phyloP scores from a whole-genome alignment of 2,329 filamentous ascomycete genomes.

The Fusarium scirpi region DNA sequence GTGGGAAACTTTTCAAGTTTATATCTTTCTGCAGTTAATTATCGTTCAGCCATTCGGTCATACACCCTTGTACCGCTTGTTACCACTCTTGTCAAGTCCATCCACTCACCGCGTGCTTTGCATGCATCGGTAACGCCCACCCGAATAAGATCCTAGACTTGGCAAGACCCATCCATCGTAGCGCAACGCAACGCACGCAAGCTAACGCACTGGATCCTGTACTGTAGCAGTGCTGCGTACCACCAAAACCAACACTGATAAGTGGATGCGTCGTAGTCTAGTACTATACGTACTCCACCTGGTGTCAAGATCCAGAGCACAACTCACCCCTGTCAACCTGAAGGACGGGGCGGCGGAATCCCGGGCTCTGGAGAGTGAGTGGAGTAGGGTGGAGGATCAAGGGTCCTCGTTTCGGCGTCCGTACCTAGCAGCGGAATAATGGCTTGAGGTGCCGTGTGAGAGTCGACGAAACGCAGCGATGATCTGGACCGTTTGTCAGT shows the following conservation, averaged over 20 bases:
- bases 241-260: background rate
- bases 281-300: background rate
- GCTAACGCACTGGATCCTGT: background rate
- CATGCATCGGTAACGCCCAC: slow-evolving; percentile 33
- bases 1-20: slow-evolving; percentile 38
- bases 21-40: slow-evolving; percentile 17
- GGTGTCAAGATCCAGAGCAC: background rate
- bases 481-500: slow-evolving; percentile 12
- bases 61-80: slow-evolving; percentile 26
- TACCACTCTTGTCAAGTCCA: slow-evolving; percentile 23
- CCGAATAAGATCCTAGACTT: slow-evolving; percentile 31
- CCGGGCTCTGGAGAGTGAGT: slow-evolving; percentile 2
- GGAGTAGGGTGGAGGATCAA: slow-evolving; percentile 17
- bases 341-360: slow-evolving; percentile 29
- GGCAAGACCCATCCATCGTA: slow-evolving; percentile 25
- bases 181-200: background rate
- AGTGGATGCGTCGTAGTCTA: background rate
- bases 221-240: background rate
- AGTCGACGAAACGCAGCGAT: background rate
- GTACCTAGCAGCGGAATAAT: slow-evolving; percentile 1
- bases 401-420: slow-evolving; percentile 3
- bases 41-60: slow-evolving; percentile 26
- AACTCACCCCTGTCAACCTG: slow-evolving; percentile 28
- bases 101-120: slow-evolving; percentile 34
- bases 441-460: background rate